These are phyloP conservation scores for Prunus fruticosa DNA, from an alignment of 306 rosid genomes.

Conservation along the genomic window DNA sequence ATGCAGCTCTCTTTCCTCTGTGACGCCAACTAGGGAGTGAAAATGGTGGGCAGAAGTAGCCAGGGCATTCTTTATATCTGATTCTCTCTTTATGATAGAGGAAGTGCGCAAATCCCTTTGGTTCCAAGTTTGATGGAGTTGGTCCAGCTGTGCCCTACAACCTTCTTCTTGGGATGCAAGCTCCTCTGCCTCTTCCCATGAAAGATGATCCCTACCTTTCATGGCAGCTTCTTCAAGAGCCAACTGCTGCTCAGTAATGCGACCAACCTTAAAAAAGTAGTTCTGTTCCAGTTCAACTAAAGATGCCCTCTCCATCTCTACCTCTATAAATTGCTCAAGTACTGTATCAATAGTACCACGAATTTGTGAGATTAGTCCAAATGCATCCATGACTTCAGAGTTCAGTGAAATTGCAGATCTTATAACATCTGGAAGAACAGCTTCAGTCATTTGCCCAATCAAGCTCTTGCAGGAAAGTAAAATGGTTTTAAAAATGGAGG, in stretches of 20 bases:
- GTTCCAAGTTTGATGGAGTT: constrained; percentile 91
- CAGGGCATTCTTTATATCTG: constrained; percentile 73
- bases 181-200: constrained; percentile 99
- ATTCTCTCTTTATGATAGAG: constrained; percentile 76
- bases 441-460: constrained; percentile 75
- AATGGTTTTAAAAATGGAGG: constrained; percentile 60
- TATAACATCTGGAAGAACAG: constrained; percentile 73
- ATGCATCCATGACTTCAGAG: constrained; percentile 92
- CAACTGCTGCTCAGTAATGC: constrained; percentile 83
- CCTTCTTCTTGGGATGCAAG: constrained; percentile 96
- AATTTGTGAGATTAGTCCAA: constrained; percentile 84
- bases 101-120: constrained; percentile 72
- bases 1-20: constrained; percentile 55
- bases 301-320: constrained; percentile 74
- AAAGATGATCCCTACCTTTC: constrained; percentile 90
- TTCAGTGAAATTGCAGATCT: constrained; percentile 72
- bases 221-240: constrained; percentile 92
- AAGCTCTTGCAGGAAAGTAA: constrained; percentile 62
- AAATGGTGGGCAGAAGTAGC: constrained; percentile 62
- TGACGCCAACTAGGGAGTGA: constrained; percentile 54
- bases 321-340: constrained; percentile 79
- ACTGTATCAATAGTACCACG: constrained; percentile 83
- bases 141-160: constrained; percentile 84
- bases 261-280: constrained; percentile 83
- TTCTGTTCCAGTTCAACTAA: constrained; percentile 79